These are phyloP conservation scores for Vaccinium macrocarpon DNA, from an alignment of 148 eudicot genomes.

Conservation along the genomic window DNA sequence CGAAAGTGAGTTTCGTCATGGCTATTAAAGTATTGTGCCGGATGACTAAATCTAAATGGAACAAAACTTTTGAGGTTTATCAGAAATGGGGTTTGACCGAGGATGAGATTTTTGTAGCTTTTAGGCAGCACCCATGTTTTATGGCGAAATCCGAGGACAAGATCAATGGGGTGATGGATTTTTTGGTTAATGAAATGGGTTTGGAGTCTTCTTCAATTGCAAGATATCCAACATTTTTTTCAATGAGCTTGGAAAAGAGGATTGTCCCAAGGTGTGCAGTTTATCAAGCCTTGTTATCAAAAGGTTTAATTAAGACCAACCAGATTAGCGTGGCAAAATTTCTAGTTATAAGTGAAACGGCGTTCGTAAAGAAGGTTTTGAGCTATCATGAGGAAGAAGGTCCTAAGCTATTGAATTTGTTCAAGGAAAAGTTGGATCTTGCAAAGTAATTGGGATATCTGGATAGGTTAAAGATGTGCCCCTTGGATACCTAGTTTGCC, in stretches of 20 bases:
- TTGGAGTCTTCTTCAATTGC: background rate
- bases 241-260: background rate
- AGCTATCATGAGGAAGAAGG: background rate
- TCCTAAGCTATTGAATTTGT: background rate
- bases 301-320: background rate
- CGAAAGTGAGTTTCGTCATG: background rate
- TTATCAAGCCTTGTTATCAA: background rate
- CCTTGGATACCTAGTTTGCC: no score
- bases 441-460: background rate
- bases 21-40: background rate
- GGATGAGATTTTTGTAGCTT: slow-evolving; percentile 1
- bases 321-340: background rate
- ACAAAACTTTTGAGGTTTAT: background rate
- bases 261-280: background rate
- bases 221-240: background rate
- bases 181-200: background rate
- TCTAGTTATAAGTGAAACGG: background rate
- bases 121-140: background rate
- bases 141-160: background rate
- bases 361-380: background rate
- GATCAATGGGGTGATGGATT: background rate
- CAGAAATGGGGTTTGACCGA: background rate
- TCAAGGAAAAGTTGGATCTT: background rate
- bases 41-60: background rate
- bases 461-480: background rate